Evolutionary conservation across 352 stramenopile species (phyloP), one percentile per base, ranked within the genome.

Genomic region (Lagenidium giganteum): DNA sequence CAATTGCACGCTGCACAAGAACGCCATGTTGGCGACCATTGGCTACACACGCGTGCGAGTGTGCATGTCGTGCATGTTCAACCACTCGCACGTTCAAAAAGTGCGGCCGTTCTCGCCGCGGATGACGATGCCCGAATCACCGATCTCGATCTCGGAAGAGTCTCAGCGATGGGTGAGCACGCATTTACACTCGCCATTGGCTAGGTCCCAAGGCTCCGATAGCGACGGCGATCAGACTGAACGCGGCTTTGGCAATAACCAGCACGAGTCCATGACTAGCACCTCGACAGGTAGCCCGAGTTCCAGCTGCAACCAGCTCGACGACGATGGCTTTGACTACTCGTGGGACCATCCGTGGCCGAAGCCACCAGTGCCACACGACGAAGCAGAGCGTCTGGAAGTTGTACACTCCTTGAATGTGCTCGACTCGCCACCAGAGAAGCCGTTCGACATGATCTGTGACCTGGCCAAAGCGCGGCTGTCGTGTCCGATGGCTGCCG

Each of bases 21-120:
- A 74, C 22, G 68, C 75, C 3, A 47, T 79, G 23, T 58, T 87
- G 43, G 46, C 69, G 14, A 59, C 54, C 9, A 65, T 83, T 8
- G 68, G 64, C 8, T 52, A 59, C 55, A 87, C 67, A n/a, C 70
- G 70, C 20, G 80, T 93, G 34, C 77, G 77, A 20, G 77, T 93
- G 9, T 93, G 80, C 51, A 74, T 90, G 39, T 79, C 80, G 28
- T 93, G 80, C 45, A 64, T 90, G 16, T 73, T 87, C 49, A 79
- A 68, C 46, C 55, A 65, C 38, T 17, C 21, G 30, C 26, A 40
- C 43, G 17, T n/a, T 30, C 26, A 29, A 8, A 23, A 13, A 8
- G 13, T 8, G 38, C 36, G n/a, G 18, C 24, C 42, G 35, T 41
- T 47, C 28, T 61, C 49, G 22, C 54, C 43, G 4, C 54, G 42